Evolutionary conservation across 192 early-diverging fungal genomes (phyloP).

Genomic region (Haplosporangium gracile): DNA sequence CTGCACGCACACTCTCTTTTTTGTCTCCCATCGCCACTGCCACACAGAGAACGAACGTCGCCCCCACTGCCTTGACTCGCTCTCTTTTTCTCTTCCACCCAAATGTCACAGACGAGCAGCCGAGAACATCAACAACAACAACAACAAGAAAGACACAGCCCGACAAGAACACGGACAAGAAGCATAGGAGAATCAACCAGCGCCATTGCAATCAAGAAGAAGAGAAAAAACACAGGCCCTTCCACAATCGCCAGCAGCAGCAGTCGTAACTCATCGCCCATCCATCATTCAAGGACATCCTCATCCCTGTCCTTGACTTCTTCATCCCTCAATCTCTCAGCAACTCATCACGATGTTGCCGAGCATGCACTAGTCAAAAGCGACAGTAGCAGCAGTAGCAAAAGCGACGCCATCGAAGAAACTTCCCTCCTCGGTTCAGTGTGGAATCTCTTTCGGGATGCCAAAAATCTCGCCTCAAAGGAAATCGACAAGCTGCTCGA

Average conservation of each 20-base stretch:
- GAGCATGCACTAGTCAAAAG: not conserved
- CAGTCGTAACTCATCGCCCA: not conserved
- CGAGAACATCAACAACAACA: slow-evolving; percentile 2
- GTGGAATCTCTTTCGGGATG: slow-evolving; percentile 49
- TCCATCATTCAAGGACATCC: not conserved
- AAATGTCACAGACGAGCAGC: slow-evolving; percentile 7
- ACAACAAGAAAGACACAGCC: not conserved
- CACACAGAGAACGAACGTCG: no score
- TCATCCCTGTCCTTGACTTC: not conserved
- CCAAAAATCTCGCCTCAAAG: slow-evolving; percentile 26
- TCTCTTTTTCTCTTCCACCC: not conserved
- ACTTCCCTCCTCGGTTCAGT: slow-evolving; percentile 39
- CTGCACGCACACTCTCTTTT: no score
- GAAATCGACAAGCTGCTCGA: slow-evolving; percentile 50
- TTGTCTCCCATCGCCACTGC: no score
- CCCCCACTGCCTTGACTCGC: no score
- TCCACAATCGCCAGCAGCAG: not conserved
- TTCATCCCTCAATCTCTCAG: not conserved
- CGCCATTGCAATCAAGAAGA: not conserved
- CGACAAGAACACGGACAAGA: not conserved
- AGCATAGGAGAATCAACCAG: not conserved
- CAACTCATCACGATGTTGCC: not conserved
- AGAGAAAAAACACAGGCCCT: not conserved
- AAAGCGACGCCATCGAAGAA: not conserved
- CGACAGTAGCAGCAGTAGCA: not conserved